Conservation (phyloP, 345 rosid genomes). For the Cochlearia excelsa region DNA sequence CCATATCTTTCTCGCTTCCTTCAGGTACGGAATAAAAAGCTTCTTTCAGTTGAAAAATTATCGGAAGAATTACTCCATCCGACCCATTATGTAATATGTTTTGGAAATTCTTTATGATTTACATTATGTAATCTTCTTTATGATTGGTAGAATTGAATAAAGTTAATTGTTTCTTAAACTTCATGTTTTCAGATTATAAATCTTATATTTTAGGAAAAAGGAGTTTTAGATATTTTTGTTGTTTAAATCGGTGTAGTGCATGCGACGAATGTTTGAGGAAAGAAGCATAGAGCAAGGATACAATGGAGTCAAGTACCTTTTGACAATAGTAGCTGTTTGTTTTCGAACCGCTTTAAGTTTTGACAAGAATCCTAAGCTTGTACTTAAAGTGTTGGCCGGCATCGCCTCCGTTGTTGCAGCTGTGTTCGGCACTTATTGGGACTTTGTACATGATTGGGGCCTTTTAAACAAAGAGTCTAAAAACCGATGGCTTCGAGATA, state of each 20-base stretch:
- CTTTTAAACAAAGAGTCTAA: conserved; percentile 52
- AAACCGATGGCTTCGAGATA: conserved; percentile 67
- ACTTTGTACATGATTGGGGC: conserved; percentile 67
- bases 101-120: too few relatives aligned
- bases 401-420: conserved; percentile 48
- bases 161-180: too few relatives aligned
- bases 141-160: too few relatives aligned
- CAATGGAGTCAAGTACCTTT: conserved; percentile 57
- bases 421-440: conserved; percentile 55
- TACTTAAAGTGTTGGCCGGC: conserved; percentile 41
- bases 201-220: too few relatives aligned
- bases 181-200: too few relatives aligned
- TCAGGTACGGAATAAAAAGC: conserved; percentile 56
- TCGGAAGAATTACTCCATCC: too few relatives aligned
- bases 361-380: conserved; percentile 29
- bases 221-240: too few relatives aligned
- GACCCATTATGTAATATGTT: too few relatives aligned
- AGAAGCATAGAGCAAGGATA: conserved; percentile 51
- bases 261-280: conserved; percentile 59
- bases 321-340: conserved; percentile 58
- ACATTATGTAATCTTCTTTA: too few relatives aligned
- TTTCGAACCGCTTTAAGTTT: conserved; percentile 51
- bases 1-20: conserved; percentile 57
- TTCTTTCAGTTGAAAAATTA: too few relatives aligned
- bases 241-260: conserved; percentile 55